phyloP scores from a whole-genome alignment of 345 rosid genomes.

The Eucalyptus marginata region DNA sequence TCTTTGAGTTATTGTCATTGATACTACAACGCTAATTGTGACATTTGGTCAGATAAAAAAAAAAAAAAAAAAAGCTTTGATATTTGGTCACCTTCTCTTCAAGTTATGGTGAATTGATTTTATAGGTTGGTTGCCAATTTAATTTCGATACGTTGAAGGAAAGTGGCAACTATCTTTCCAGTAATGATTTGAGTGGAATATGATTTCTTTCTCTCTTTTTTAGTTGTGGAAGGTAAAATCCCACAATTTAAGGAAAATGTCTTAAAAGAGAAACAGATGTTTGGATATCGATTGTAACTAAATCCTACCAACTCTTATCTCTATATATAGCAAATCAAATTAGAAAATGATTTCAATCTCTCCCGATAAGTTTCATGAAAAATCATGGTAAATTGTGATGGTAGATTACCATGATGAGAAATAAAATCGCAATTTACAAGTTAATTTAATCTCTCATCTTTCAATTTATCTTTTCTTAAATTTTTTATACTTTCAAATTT shows the following conservation, averaged over 20 bases:
- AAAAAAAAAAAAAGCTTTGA: background rate
- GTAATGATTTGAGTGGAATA: background rate
- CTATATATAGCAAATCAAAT: too few species aligned
- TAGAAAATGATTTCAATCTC: too few species aligned
- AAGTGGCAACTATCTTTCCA: background rate
- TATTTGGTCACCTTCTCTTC: background rate
- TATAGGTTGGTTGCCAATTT: background rate
- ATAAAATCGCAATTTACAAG: too few species aligned
- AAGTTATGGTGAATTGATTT: background rate
- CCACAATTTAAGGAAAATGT: background rate
- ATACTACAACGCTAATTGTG: background rate
- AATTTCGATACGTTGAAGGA: background rate
- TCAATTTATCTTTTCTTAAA: too few species aligned
- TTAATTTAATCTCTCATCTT: too few species aligned
- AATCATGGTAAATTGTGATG: too few species aligned
- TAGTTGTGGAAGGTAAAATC: background rate
- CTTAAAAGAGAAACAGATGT: background rate
- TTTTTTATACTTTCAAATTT: too few species aligned
- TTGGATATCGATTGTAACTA: background rate
- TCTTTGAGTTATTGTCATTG: background rate
- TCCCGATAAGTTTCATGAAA: too few species aligned
- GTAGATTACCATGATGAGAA: too few species aligned
- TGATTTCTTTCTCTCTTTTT: background rate
- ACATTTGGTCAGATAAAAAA: background rate
- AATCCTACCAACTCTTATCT: too few species aligned